Conservation (phyloP, 2,329 filamentous ascomycete species). For the Fusarium austroafricanum region DNA sequence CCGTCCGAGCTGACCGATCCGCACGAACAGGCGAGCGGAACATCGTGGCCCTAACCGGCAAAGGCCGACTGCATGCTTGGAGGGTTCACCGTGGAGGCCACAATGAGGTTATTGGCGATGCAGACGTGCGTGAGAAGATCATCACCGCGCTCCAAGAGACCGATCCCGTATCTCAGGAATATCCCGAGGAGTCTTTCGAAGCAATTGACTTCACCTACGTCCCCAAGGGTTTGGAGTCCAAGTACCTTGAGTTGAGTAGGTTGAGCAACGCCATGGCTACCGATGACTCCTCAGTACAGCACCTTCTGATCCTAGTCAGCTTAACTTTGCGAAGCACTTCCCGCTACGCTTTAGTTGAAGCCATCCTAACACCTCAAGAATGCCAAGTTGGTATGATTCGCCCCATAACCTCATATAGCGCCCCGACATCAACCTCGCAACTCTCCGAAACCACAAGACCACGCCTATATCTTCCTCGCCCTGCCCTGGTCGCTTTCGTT, state of each 20-base stretch:
- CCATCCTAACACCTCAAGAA: constrained; percentile 67
- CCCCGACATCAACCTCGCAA: constrained; percentile 58
- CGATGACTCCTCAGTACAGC: constrained; percentile 65
- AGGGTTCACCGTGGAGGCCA: constrained; percentile 89
- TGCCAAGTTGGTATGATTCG: constrained; percentile 73
- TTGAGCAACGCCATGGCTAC: constrained; percentile 62
- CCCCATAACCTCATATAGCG: constrained; percentile 73
- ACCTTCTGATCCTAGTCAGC: constrained; percentile 71
- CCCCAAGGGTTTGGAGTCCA: constrained; percentile 62
- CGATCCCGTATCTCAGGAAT: constrained; percentile 60
- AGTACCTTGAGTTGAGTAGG: constrained; percentile 62
- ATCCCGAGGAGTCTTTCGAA: constrained; percentile 71
- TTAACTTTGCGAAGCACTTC: constrained; percentile 64
- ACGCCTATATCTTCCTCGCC: constrained; percentile 80
- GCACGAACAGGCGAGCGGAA: constrained; percentile 84
- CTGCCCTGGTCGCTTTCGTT: constrained; percentile 83
- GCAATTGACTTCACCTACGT: constrained; percentile 84
- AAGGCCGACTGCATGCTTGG: constrained; percentile 86
- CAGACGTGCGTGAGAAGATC: constrained; percentile 75
- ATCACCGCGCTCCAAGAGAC: constrained; percentile 69
- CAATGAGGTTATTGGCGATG: constrained; percentile 77
- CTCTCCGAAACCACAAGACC: constrained; percentile 60
- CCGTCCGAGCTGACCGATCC: constrained; percentile 79
- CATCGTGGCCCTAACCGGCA: constrained; percentile 80
- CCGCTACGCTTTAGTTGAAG: constrained; percentile 81